Conservation (phyloP, 352 stramenopile genomes). For the Globisporangium alternatum region DNA sequence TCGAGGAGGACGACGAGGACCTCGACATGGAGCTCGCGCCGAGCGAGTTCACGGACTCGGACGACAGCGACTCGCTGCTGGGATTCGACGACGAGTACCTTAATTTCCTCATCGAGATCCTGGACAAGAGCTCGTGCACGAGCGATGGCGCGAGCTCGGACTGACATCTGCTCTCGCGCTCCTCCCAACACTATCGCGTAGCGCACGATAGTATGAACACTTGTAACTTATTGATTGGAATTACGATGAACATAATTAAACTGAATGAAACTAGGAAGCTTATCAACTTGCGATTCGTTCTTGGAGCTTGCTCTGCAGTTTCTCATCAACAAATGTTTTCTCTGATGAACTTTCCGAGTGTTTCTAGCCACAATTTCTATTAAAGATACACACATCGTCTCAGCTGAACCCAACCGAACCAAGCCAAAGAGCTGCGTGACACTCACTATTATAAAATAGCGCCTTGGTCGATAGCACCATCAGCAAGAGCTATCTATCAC, state of each 20-base stretch:
- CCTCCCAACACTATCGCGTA: not conserved
- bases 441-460: too few relatives aligned
- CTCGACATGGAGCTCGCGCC: not conserved
- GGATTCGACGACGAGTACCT: slow-evolving; percentile 14
- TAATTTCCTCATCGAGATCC: slow-evolving; percentile 15
- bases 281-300: not conserved
- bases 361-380: not conserved
- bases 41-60: slow-evolving; percentile 16
- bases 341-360: not conserved
- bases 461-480: too few relatives aligned
- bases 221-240: slow-evolving; percentile 7
- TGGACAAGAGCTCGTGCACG: slow-evolving; percentile 10
- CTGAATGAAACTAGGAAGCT: not conserved
- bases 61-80: slow-evolving; percentile 17
- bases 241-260: not conserved
- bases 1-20: slow-evolving; percentile 14
- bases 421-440: not conserved
- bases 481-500: too few relatives aligned
- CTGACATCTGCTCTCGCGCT: slow-evolving; percentile 5
- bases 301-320: not conserved
- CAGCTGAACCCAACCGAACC: not conserved
- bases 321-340: not conserved
- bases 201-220: slow-evolving; percentile 1
- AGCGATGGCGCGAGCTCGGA: slow-evolving; percentile 10
- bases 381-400: not conserved